A percentile compares a stretch with the other conserved stretches of the same genome.
phyloP scores from a whole-genome alignment of 2,329 filamentous ascomycete species.

The Penicillium thymicola region DNA sequence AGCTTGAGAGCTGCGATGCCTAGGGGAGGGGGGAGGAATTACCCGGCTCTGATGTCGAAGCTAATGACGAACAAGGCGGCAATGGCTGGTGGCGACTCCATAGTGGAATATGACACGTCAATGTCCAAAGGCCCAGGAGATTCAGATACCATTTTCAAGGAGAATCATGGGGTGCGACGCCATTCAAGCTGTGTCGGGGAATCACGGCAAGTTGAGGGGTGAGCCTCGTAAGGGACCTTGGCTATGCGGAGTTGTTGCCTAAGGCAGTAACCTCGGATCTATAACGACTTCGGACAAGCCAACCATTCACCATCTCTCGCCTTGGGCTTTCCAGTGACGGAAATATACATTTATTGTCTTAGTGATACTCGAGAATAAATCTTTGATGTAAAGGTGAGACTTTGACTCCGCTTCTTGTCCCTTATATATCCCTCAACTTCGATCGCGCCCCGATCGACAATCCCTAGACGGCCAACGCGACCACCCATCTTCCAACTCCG shows the following conservation, averaged over 20 bases:
- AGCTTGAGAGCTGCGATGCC: slow-evolving; percentile 3
- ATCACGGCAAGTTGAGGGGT: slow-evolving; percentile 20
- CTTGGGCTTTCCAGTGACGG: neutral
- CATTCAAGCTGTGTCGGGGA: slow-evolving; percentile 21
- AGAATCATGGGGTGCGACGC: slow-evolving; percentile 7
- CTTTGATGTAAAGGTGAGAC: neutral
- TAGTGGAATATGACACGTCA: slow-evolving; percentile 32
- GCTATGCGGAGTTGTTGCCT: slow-evolving; percentile 5
- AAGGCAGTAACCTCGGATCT: slow-evolving; percentile 1
- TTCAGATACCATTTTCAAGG: slow-evolving; percentile 29
- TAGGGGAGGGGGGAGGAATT: slow-evolving; percentile 32
- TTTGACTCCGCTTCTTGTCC: neutral
- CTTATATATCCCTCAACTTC: neutral
- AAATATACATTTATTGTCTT: neutral
- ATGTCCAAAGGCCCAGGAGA: slow-evolving; percentile 31
- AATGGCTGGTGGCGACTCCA: slow-evolving; percentile 50
- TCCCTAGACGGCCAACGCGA: neutral
- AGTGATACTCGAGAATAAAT: too few species aligned
- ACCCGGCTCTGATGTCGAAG: slow-evolving; percentile 90
- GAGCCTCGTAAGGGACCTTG: slow-evolving; percentile 3
- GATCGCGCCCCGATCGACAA: neutral
- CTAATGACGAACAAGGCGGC: slow-evolving; percentile 83
- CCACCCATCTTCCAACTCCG: neutral
- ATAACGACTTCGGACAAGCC: neutral
- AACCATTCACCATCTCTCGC: neutral